Percentiles rank a stretch among this genome's conserved stretches.
Conservation (phyloP, 345 rosid genomes). For the Laguncularia racemosa region DNA sequence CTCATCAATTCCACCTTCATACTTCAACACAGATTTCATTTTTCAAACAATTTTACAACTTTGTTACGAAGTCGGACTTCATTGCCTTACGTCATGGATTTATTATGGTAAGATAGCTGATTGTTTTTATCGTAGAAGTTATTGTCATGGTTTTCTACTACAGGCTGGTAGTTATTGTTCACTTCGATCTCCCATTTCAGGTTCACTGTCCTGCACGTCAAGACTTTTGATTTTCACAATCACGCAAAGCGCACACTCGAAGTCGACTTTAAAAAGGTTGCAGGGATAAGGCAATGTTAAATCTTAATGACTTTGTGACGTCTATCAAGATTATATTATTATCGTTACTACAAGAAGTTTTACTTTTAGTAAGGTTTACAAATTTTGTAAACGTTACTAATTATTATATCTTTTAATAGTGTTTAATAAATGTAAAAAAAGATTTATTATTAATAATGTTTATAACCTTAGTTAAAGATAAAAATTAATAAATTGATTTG, state of each 20-base stretch:
- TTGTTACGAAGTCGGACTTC: constrained; percentile 77
- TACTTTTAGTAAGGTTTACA: no score
- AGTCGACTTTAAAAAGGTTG: constrained; percentile 57
- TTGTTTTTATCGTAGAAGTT: background rate
- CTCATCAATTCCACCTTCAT: background rate
- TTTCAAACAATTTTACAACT: constrained; percentile 75
- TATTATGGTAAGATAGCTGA: constrained; percentile 35
- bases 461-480: no score
- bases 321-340: no score
- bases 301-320: background rate
- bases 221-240: constrained; percentile 51
- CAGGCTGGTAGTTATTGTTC: background rate
- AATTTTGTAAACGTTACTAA: no score
- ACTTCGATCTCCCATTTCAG: constrained; percentile 17
- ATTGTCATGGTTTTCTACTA: background rate
- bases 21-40: constrained; percentile 54
- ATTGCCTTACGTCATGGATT: constrained; percentile 66
- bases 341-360: no score
- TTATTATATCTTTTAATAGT: no score
- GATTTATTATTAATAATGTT: no score
- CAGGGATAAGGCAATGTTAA: constrained; percentile 56
- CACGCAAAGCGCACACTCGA: constrained; percentile 62
- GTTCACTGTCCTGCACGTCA: constrained; percentile 23
- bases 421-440: no score
- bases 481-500: no score